These are phyloP conservation scores for Umbelopsis sp. DNA, from an alignment of 192 early-diverging fungal species.

Conservation along the genomic window DNA sequence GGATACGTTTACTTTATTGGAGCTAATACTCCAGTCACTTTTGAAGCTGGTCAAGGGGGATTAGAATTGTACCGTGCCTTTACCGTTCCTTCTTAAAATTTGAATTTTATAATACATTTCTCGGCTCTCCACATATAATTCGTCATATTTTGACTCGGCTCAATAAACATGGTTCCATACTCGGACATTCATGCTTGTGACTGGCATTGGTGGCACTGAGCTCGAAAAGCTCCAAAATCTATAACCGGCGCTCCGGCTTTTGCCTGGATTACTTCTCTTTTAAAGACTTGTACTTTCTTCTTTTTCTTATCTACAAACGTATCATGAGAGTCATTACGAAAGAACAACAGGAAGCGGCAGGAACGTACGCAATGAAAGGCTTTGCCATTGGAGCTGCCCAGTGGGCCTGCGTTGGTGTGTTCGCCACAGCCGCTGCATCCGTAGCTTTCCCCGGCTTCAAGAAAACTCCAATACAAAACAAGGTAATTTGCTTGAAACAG, in stretches of 20 bases:
- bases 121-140: too few species aligned
- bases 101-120: background rate
- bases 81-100: slow-evolving; percentile 31
- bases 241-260: background rate
- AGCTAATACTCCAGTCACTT: slow-evolving; percentile 54
- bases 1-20: slow-evolving; percentile 84
- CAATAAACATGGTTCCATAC: too few species aligned
- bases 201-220: too few species aligned
- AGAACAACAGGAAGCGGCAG: slow-evolving; percentile 38
- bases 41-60: slow-evolving; percentile 44
- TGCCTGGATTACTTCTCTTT: background rate
- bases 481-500: slow-evolving; percentile 25
- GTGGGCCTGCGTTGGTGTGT: slow-evolving; percentile 43
- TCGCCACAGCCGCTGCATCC: slow-evolving; percentile 30
- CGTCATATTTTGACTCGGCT: too few species aligned
- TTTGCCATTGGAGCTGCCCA: slow-evolving; percentile 41
- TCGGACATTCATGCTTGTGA: too few species aligned
- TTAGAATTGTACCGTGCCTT: slow-evolving; percentile 53
- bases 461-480: slow-evolving; percentile 34
- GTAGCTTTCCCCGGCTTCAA: slow-evolving; percentile 37
- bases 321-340: slow-evolving; percentile 43
- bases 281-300: background rate
- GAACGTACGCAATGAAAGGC: slow-evolving; percentile 44
- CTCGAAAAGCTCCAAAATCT: too few species aligned
- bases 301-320: too few species aligned